Evolutionary conservation across 495 filamentous ascomycete species (phyloP).

Genomic region (Evansstolkia leycettana): DNA sequence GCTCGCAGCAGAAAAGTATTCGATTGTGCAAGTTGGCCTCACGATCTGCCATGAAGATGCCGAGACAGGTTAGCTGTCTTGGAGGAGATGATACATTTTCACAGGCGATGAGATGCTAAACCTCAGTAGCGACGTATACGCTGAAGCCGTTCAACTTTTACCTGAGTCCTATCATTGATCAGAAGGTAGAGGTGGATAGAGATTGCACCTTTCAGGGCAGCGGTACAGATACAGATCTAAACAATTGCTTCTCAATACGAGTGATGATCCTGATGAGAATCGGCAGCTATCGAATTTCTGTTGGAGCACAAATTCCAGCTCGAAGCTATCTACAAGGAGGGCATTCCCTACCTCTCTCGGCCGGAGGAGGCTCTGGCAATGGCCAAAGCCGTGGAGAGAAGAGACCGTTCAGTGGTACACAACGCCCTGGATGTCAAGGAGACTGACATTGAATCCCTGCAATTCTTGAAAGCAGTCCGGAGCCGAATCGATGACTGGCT

Average conservation of each 20-base stretch:
- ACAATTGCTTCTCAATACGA: too few relatives aligned
- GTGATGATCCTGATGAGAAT: slow-evolving; percentile 2
- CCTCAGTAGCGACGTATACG: slow-evolving; percentile 36
- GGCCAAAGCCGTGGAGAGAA: slow-evolving; percentile 11
- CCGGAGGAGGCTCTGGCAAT: slow-evolving; percentile 42
- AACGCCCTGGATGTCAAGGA: slow-evolving; percentile 38
- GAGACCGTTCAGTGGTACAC: slow-evolving; percentile 15
- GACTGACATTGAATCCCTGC: slow-evolving; percentile 40
- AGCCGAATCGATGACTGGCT: slow-evolving; percentile 39
- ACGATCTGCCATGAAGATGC: slow-evolving; percentile 49
- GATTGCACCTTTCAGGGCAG: slow-evolving; percentile 40
- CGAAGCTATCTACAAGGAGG: slow-evolving; percentile 39
- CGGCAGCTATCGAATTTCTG: slow-evolving; percentile 49
- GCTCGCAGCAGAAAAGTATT: slow-evolving; percentile 54
- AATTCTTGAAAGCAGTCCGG: slow-evolving; percentile 40
- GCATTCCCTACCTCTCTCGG: slow-evolving; percentile 59
- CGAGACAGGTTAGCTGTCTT: slow-evolving; percentile 26
- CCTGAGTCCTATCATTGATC: slow-evolving; percentile 42
- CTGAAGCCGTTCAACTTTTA: slow-evolving; percentile 59
- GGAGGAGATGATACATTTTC: slow-evolving; percentile 1
- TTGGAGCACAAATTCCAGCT: slow-evolving; percentile 50
- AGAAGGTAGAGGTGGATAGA: slow-evolving; percentile 40
- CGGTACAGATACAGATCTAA: slow-evolving; percentile 20
- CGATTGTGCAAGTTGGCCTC: slow-evolving; percentile 66
- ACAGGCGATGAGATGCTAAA: slow-evolving; percentile 4